Percentiles rank a stretch among this genome's conserved stretches.
Evolutionary conservation across 176 grass and related monocot species (phyloP).

Genomic region (Triticum timopheevii): DNA sequence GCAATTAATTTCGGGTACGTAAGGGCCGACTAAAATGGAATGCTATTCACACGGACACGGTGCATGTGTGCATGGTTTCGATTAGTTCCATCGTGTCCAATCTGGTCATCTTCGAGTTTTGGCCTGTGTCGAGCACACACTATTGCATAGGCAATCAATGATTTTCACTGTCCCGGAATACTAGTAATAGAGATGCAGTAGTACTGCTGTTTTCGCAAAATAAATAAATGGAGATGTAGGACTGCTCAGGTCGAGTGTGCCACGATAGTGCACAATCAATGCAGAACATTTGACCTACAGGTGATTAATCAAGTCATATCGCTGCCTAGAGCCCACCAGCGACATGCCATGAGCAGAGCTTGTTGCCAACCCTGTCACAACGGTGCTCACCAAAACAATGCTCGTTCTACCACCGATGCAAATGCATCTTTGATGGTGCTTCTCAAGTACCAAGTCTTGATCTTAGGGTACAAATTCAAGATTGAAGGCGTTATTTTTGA

Average conservation of each 20-base stretch:
- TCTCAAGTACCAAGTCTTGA: no score
- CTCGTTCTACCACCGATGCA: no score
- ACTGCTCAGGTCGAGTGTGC: background rate
- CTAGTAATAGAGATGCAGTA: background rate
- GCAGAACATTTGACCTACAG: constrained; percentile 9
- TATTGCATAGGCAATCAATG: background rate
- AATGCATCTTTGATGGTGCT: no score
- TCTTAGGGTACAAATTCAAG: no score
- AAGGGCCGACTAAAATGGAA: background rate
- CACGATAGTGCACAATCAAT: background rate
- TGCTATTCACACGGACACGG: background rate
- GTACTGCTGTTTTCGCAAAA: no score
- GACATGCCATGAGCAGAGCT: no score
- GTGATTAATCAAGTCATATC: background rate
- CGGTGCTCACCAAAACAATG: no score
- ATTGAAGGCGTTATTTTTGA: no score
- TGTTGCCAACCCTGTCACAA: no score
- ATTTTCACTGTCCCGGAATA: background rate
- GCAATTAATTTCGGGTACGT: background rate
- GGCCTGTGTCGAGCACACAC: background rate
- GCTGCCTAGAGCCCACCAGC: no score
- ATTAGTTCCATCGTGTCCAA: background rate
- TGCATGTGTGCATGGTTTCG: background rate
- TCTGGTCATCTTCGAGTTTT: background rate
- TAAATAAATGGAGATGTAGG: no score